A percentile compares a stretch with the other conserved stretches of the same genome.
Conservation (phyloP, 371 early-diverging fungal genomes). For the Syncephalastrum contaminatum region DNA sequence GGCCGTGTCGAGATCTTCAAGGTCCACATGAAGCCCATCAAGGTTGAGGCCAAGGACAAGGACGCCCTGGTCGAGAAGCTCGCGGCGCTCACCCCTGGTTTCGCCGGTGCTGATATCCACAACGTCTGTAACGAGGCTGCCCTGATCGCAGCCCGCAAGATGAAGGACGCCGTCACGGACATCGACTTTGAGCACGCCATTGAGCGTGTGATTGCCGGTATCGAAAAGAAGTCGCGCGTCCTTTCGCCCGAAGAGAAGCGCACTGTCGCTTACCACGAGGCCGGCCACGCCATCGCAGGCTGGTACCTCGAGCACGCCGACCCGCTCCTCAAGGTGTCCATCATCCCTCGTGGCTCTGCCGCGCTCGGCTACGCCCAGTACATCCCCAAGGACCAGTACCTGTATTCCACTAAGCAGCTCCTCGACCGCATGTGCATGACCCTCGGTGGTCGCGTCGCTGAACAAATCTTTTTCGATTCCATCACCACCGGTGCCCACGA, state of each 20-base stretch:
- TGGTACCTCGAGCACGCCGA: conserved; percentile 97
- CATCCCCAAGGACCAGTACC: conserved; percentile 95
- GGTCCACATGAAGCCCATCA: conserved; percentile 90
- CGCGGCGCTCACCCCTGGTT: conserved; percentile 95
- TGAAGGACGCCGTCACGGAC: conserved; percentile 75
- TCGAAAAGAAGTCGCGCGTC: conserved; percentile 95
- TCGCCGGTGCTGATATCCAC: conserved; percentile 94
- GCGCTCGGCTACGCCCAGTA: conserved; percentile 99
- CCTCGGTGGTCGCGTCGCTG: conserved; percentile 94
- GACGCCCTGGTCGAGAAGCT: conserved; percentile 84
- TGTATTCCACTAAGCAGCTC: conserved; percentile 90
- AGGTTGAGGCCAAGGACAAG: conserved; percentile 64
- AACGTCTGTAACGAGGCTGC: conserved; percentile 99
- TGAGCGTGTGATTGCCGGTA: conserved; percentile 97
- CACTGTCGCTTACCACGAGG: conserved; percentile 99
- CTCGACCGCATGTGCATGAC: conserved; percentile 98
- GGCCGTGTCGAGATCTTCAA: conserved; percentile 95
- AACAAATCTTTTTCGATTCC: conserved; percentile 90
- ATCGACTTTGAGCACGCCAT: conserved; percentile 96
- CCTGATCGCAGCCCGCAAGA: conserved; percentile 93
- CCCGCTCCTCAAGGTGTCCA: conserved; percentile 96
- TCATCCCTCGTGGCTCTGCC: conserved; percentile 95
- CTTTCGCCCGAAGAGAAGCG: conserved; percentile 98
- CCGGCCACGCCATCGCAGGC: conserved; percentile 98
- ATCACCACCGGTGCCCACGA: conserved; percentile 92